Evolutionary conservation across 139 green algal genomes (phyloP), one percentile per base, ranked within the genome.

Genomic region (Astrephomene gubernaculifera): DNA sequence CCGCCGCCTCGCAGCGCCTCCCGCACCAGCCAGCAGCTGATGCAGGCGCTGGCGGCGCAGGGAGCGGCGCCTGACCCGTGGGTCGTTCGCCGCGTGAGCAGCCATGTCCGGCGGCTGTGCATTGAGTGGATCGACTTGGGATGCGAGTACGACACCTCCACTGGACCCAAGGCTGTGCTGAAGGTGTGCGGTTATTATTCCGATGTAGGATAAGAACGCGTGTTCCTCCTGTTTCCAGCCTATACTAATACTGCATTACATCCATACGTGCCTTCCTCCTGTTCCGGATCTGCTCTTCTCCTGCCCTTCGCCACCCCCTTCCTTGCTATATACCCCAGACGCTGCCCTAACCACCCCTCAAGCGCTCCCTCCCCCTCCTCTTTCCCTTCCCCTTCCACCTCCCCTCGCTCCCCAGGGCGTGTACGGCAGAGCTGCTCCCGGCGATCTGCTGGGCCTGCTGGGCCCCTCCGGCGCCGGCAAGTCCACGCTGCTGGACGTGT

Each of bases 401-500:
- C 29, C 67, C 14, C 4, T 35, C 24, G 1, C 44, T 31, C 29
- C 41, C 12, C 88, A 90, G 84, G 57, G 54, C 45, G 85, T 93
- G 61, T 91, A 80, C 35, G 89, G 89, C 70, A 29, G 43, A 2
- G 89, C 79, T 1, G 64, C 72, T 2, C 89, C 87, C 1, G 80
- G 82, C 14, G 81, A 94, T 68, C 89, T 94, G 89, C 82, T 91
- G 54, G 90, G 88, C 0, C 76, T 94, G 41, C 85, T 92, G 81
- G 90, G 90, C 33, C 90, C 90, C 68, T 61, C 57, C 33, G 91
- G 95, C n/a, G 87, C 89, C 24, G 88, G 90, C 45, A 93, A 94
- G 78, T 88, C 70, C 21, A 93, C 89, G 4, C 74, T 94, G 67
- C 86, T 94, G 89, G 91, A 94, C 86, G 92, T 94, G 39, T 65